phyloP scores from a whole-genome alignment of 805 yeast genomes.

The Saturnispora gosingensis region DNA sequence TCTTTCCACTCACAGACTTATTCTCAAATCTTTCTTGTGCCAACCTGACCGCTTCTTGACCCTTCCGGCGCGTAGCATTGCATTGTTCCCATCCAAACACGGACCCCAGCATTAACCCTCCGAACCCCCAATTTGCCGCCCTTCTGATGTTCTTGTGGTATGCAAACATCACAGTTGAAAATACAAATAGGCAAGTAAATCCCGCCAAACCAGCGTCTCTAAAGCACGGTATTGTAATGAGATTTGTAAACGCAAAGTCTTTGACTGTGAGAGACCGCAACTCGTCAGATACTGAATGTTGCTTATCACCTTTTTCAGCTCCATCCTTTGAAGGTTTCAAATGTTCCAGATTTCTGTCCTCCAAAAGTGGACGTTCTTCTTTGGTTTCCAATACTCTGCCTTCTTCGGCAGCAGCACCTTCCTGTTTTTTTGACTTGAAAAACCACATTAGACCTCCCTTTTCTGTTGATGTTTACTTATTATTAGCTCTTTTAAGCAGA shows the following conservation, averaged over 20 bases:
- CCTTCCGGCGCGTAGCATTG: constrained; percentile 47
- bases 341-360: neutral
- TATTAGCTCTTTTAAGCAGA: neutral
- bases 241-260: constrained; percentile 44
- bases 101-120: constrained; percentile 71
- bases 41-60: constrained; percentile 35
- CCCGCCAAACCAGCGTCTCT: constrained; percentile 74
- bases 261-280: constrained; percentile 29
- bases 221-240: constrained; percentile 63
- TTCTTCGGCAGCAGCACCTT: neutral
- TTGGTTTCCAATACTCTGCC: neutral
- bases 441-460: neutral
- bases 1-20: constrained; percentile 8
- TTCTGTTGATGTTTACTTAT: neutral
- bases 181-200: constrained; percentile 59
- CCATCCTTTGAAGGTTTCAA: neutral
- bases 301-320: neutral
- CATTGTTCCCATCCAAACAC: constrained; percentile 93
- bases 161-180: constrained; percentile 57
- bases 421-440: neutral
- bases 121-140: constrained; percentile 75
- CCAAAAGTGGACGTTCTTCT: neutral
- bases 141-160: constrained; percentile 53
- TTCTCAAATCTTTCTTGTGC: constrained; percentile 45
- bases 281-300: neutral